Base-by-base conservation (phyloP, 768 basidiomycete species). In the Clitopilus hobsonii region DNA sequence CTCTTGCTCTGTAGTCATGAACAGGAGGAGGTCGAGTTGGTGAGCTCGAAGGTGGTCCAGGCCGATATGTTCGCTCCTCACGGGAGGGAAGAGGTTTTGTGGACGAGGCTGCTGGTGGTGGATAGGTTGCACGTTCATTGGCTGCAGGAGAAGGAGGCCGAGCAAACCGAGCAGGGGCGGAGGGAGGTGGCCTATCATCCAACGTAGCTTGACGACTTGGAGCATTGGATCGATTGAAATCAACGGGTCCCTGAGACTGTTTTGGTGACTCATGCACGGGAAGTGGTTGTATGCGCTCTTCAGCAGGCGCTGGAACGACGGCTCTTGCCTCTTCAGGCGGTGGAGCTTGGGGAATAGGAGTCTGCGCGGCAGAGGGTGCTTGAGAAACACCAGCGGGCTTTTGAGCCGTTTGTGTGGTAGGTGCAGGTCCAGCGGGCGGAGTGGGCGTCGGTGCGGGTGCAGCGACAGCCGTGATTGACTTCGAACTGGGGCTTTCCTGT, bases 101-200 rank as follows among this genome's bases (percentile, higher is more conserved):
- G 22, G 41, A 3, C 18, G 41, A 18, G 18, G 10, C 41, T 20
- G 41, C 14, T 20, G 10, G 41, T 16, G 63, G 58, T 38, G 61
- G 63, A 28, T 50, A 14, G 38, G 61, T 50, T 28, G 58, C 53
- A 51, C 64, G 59, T 23, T 56, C 56, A 22, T 25, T 52, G 8
- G 58, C 20, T 49, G 59, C 50, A 23, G 53, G 22, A 13, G 56
- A 51, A 16, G 53, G 38, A 48, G 58, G 58, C 23, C 64, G 55
- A n/a, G 45, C 51, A 50, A 61, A 65, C 14, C 60, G 41, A 51
- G 63, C 60, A 48, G 66, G 51, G 27, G 60, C 60, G 50, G 66
- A 62, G 49, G 64, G 67, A 29, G 66, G 60, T 10, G 77, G 61
- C 55, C 76, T 71, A 51, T 78, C 74, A 67, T 76, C 76, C 22